phyloP scores from a whole-genome alignment of 1,284 basidiomycete species.

The Ceratobasidium sp. region DNA sequence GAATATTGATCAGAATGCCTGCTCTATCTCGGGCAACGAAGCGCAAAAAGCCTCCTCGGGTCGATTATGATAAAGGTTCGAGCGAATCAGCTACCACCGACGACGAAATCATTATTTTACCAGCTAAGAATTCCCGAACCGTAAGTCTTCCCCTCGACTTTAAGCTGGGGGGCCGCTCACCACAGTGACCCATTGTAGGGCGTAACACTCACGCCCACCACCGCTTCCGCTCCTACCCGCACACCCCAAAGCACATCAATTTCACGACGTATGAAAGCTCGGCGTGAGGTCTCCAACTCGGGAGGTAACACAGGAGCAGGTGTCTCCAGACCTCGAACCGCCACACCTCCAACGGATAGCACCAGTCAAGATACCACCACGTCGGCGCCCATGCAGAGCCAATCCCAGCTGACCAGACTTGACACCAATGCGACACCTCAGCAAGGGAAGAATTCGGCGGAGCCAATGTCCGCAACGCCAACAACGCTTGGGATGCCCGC shows the following conservation, averaged over 20 bases:
- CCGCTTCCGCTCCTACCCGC: slow-evolving; percentile 5
- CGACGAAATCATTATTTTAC: neutral
- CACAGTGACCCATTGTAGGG: neutral
- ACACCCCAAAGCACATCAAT: slow-evolving; percentile 33
- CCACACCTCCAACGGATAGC: slow-evolving; percentile 26
- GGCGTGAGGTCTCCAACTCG: slow-evolving; percentile 10
- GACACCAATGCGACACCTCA: slow-evolving; percentile 6
- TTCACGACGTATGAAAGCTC: slow-evolving; percentile 27
- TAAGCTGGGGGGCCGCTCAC: neutral
- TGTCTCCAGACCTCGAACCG: slow-evolving; percentile 1
- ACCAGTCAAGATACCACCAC: slow-evolving; percentile 13
- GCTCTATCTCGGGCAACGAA: slow-evolving; percentile 36
- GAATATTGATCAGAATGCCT: neutral
- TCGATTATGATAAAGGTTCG: slow-evolving; percentile 31
- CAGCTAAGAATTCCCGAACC: slow-evolving; percentile 17
- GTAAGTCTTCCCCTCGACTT: slow-evolving; percentile 11
- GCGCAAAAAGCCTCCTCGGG: slow-evolving; percentile 38
- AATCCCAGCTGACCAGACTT: slow-evolving; percentile 8
- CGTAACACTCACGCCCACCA: slow-evolving; percentile 11
- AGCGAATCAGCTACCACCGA: slow-evolving; percentile 16
- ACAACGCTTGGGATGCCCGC: slow-evolving; percentile 39
- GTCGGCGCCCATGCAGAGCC: slow-evolving; percentile 13
- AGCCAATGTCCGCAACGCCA: slow-evolving; percentile 4
- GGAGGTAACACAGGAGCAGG: neutral
- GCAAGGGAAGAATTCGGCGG: slow-evolving; percentile 19